Conservation (phyloP, 140 eudicot species). For the Cichorium intybus region DNA sequence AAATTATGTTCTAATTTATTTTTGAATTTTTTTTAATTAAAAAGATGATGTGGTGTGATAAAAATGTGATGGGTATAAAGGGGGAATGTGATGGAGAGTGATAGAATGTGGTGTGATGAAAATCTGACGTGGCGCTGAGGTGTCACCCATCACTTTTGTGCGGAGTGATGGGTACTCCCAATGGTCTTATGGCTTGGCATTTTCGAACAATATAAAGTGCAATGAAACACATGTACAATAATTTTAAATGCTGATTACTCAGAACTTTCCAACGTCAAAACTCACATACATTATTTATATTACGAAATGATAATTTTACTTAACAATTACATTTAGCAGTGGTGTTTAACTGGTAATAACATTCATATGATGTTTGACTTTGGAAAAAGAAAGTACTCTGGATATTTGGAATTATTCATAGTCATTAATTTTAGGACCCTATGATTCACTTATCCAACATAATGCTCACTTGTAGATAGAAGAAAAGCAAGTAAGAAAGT, state of each 20-base stretch:
- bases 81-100: no score
- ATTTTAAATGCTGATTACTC: not conserved
- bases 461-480: slow-evolving; percentile 42
- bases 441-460: not conserved
- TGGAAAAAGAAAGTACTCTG: no score
- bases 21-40: no score
- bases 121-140: no score
- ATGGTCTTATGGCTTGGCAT: not conserved
- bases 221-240: not conserved
- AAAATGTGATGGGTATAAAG: no score
- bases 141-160: no score
- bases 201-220: not conserved
- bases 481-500: slow-evolving; percentile 64
- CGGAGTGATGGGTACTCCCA: no score
- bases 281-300: not conserved
- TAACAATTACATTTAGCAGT: not conserved
- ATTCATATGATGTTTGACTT: not conserved
- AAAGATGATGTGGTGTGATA: no score
- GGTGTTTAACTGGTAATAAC: not conserved
- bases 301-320: not conserved
- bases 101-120: no score
- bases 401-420: no score
- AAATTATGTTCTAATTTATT: no score
- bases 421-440: no score
- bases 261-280: not conserved